Percentiles rank a stretch among this genome's conserved stretches.
Conservation (phyloP, 2,329 filamentous ascomycete species). For the Cladophialophora bantiana region DNA sequence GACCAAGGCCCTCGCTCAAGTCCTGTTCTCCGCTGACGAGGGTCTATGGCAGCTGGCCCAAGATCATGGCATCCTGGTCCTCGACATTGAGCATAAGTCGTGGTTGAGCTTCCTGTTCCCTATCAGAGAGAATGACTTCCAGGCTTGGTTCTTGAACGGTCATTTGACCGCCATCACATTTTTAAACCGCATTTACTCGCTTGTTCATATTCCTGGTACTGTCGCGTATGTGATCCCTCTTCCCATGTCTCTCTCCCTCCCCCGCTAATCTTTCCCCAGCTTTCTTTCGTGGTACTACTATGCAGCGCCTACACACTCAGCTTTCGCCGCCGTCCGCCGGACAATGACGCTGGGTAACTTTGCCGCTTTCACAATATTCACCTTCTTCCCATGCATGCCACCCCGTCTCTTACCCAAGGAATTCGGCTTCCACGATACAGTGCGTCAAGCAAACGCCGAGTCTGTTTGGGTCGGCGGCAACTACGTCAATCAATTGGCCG, state of each 20-base stretch:
- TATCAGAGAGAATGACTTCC: constrained; percentile 53
- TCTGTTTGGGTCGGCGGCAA: constrained; percentile 63
- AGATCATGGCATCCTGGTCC: constrained; percentile 45
- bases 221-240: constrained; percentile 50
- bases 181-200: constrained; percentile 58
- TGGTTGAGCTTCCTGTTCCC: constrained; percentile 51
- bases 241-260: not conserved
- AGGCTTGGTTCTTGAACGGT: constrained; percentile 54
- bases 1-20: constrained; percentile 61
- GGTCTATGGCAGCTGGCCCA: constrained; percentile 57
- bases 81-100: constrained; percentile 37
- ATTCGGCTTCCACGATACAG: constrained; percentile 68
- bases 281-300: constrained; percentile 54
- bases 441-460: constrained; percentile 62
- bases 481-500: constrained; percentile 65
- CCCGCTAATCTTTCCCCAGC: constrained; percentile 43
- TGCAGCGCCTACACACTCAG: constrained; percentile 51
- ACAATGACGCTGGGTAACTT: constrained; percentile 70
- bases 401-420: constrained; percentile 66
- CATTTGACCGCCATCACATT: constrained; percentile 53
- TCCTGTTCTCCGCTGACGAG: constrained; percentile 58
- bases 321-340: constrained; percentile 64
- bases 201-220: constrained; percentile 61
- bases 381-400: constrained; percentile 70
- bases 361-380: constrained; percentile 67